phyloP scores from a whole-genome alignment of 2,329 filamentous ascomycete species.

The Hymenoscyphus fructigenus region DNA sequence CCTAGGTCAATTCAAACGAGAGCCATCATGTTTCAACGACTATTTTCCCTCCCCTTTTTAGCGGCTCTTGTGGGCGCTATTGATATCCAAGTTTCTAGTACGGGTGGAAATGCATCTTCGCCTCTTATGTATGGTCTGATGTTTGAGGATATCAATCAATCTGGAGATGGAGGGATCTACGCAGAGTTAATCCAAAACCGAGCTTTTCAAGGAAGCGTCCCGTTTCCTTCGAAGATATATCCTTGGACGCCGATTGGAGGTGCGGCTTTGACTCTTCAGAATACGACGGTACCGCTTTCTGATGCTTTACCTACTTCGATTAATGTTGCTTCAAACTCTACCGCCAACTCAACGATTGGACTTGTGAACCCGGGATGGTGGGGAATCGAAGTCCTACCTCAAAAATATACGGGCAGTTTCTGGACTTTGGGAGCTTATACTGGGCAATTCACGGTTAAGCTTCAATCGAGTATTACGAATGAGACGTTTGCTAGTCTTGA shows the following conservation, averaged over 20 bases:
- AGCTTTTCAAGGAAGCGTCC: conserved; percentile 58
- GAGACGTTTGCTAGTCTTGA: conserved; percentile 25
- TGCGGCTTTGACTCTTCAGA: conserved; percentile 36
- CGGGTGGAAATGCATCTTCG: conserved; percentile 32
- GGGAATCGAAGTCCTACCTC: conserved; percentile 45
- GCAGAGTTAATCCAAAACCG: conserved; percentile 69
- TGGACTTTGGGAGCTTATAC: conserved; percentile 27
- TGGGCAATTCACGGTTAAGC: conserved; percentile 34
- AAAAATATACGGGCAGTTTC: conserved; percentile 33
- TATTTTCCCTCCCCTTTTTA: conserved; percentile 9
- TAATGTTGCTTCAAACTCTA: conserved; percentile 33
- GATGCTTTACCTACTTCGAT: conserved; percentile 30
- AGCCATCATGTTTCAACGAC: conserved; percentile 8
- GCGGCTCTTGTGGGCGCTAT: conserved; percentile 26
- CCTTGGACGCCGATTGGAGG: conserved; percentile 29
- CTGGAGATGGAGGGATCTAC: conserved; percentile 46
- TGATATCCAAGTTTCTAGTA: conserved; percentile 29
- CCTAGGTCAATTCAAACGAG: too few species aligned
- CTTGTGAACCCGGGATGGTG: conserved; percentile 56
- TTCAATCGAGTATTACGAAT: conserved; percentile 21
- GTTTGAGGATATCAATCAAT: conserved; percentile 37
- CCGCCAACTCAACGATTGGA: conserved; percentile 42
- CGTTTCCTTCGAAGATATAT: conserved; percentile 49
- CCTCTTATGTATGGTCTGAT: conserved; percentile 34
- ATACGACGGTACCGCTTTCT: conserved; percentile 29